Percentiles rank a stretch among this genome's conserved stretches.
These are phyloP conservation scores for Anastatica hierochuntica DNA, from an alignment of 345 rosid species.

Conservation along the genomic window DNA sequence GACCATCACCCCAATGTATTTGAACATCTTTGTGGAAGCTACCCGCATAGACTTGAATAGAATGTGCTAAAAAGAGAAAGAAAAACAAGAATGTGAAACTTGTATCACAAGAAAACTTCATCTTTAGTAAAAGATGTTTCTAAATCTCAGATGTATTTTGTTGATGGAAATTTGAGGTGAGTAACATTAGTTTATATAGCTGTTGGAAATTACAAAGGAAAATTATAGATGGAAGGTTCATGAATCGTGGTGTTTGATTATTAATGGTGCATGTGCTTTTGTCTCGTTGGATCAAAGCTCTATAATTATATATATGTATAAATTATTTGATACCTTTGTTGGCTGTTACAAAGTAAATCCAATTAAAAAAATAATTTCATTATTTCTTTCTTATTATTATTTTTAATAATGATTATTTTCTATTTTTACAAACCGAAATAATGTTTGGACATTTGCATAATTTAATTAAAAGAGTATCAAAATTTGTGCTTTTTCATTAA, in stretches of 20 bases:
- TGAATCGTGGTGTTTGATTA: not conserved
- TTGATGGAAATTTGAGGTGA: constrained; percentile 8
- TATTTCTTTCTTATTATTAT: no score
- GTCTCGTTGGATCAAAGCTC: constrained; percentile 10
- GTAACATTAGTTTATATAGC: constrained; percentile 20
- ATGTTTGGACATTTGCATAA: no score
- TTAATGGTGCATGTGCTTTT: constrained; percentile 10
- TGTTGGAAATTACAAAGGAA: no score
- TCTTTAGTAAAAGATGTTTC: not conserved
- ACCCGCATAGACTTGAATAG: no score
- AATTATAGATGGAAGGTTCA: constrained; percentile 16
- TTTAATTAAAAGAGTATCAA: no score
- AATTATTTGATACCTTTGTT: constrained; percentile 11
- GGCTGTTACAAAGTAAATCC: constrained; percentile 7
- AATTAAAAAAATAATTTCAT: not conserved
- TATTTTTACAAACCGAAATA: constrained; percentile 6
- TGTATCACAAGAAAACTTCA: constrained; percentile 14
- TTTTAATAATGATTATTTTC: no score
- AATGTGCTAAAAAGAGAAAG: no score
- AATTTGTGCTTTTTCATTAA: no score
- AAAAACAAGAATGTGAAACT: no score
- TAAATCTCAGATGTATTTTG: constrained; percentile 15
- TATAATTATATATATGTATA: not conserved
- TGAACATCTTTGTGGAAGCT: no score
- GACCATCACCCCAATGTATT: no score